Evolutionary conservation across 306 rosid genomes (phyloP), one percentile per base, ranked within the genome.

Genomic region (Rosa lucieae): DNA sequence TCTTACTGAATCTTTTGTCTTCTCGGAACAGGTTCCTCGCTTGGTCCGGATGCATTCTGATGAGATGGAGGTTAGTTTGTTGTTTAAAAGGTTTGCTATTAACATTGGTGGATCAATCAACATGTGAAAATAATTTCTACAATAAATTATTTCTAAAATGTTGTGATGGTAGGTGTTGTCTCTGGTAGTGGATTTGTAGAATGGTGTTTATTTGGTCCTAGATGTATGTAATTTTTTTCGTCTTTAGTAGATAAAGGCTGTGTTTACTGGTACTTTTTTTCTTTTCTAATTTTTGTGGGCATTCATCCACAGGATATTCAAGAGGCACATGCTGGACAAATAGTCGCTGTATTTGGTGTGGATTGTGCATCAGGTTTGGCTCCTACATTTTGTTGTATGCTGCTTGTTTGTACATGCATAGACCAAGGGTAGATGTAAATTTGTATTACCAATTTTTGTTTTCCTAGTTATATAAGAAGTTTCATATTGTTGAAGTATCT

Each of bases 241-340:
- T 42, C 35, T 68, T 40, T n/a, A 18, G 10, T 4, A n/a, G 73
- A n/a, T 68, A 21, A 73, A 77, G 61, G 70, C 56, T 70, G 9
- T 29, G 35, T 40, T 9, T 49, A 71, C 71, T 37, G 72, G 48
- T 62, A 26, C 23, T 14, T 17, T 37, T 37, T 7, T 15, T 58
- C 5, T 35, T 49, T 46, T 42, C 51, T 35, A 76, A 55, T 58
- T 59, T 75, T 37, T 80, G 66, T 32, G 78, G 13, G 14, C 18
- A 75, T 79, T 67, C 53, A 55, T 72, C 72, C 76, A 76, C 86
- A 95, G 99, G 99, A 95, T 83, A 95, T 95, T 88, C 97, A 91
- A 80, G 93, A 93, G 85, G 97, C 97, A 56, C 99, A 95, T 88
- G 98, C 99, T 51, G 99, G 99, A 67, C 97, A 95, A 84, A 95